Percentiles rank a stretch among this genome's conserved stretches.
These are phyloP conservation scores for Pichia ethanolica DNA, from an alignment of 805 yeast species.

Conservation along the genomic window DNA sequence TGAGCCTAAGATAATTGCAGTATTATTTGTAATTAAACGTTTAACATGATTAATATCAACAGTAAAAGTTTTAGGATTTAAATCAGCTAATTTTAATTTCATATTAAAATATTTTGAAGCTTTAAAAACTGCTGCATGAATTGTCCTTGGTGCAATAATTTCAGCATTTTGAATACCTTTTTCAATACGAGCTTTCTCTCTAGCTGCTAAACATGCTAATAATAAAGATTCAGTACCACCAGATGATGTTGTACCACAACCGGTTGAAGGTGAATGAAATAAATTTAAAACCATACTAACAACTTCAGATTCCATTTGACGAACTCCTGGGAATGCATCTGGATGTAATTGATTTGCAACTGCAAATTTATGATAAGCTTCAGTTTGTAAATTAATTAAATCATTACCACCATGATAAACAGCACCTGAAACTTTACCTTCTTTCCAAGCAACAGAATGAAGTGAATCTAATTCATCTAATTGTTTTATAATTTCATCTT, in stretches of 20 bases:
- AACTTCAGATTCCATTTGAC: slow-evolving; percentile 94
- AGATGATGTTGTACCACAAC: slow-evolving; percentile 78
- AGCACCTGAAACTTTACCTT: slow-evolving; percentile 88
- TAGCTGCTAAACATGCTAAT: slow-evolving; percentile 81
- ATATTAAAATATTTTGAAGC: slow-evolving; percentile 89
- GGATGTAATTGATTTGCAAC: slow-evolving; percentile 96
- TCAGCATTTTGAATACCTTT: slow-evolving; percentile 69
- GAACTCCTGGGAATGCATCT: slow-evolving; percentile 91
- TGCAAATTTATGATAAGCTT: slow-evolving; percentile 67
- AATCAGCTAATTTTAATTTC: slow-evolving; percentile 69
- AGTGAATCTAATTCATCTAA: slow-evolving; percentile 43
- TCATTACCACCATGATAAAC: slow-evolving; percentile 94
- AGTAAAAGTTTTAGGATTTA: slow-evolving; percentile 53
- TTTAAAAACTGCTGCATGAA: slow-evolving; percentile 93
- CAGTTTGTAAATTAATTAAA: slow-evolving; percentile 62
- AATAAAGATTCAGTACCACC: slow-evolving; percentile 95
- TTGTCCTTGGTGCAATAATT: slow-evolving; percentile 79
- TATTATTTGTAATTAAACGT: slow-evolving; percentile 64
- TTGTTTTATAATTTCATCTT: slow-evolving; percentile 39
- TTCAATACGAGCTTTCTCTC: slow-evolving; percentile 57
- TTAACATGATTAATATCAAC: slow-evolving; percentile 60
- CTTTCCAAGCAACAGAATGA: slow-evolving; percentile 68
- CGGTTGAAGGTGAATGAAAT: slow-evolving; percentile 70
- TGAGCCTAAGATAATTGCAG: slow-evolving; percentile 81
- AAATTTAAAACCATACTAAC: slow-evolving; percentile 81